phyloP scores from a whole-genome alignment of 129 eudicot genomes.

The Flaveria linearis region DNA sequence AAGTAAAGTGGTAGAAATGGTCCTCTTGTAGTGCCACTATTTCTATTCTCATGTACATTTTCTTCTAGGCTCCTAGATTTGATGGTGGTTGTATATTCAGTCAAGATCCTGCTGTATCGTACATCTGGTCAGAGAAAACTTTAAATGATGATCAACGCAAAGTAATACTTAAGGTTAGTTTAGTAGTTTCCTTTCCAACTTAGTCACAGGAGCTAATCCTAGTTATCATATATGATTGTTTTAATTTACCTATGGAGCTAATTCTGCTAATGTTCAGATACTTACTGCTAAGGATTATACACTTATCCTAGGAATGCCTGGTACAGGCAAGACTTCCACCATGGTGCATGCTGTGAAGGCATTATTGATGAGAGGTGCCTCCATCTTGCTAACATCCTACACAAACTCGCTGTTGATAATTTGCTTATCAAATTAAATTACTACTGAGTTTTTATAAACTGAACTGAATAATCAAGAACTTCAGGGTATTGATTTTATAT shows the following conservation, averaged over 20 bases:
- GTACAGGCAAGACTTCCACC: constrained; percentile 97
- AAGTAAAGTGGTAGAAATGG: not conserved
- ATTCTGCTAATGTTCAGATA: constrained; percentile 52
- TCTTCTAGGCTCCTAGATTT: constrained; percentile 85
- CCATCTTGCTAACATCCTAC: constrained; percentile 97
- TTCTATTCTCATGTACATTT: constrained; percentile 23
- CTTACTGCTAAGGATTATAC: constrained; percentile 89
- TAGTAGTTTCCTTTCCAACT: constrained; percentile 8
- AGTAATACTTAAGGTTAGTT: constrained; percentile 80
- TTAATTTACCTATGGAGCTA: constrained; percentile 11
- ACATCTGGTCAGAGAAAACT: constrained; percentile 83
- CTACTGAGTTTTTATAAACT: constrained; percentile 5
- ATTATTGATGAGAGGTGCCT: constrained; percentile 81
- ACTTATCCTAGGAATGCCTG: constrained; percentile 98
- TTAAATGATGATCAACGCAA: constrained; percentile 93
- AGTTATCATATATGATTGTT: constrained; percentile 4
- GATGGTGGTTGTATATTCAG: constrained; percentile 90
- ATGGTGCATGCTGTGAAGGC: constrained; percentile 99
- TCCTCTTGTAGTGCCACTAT: constrained; percentile 2
- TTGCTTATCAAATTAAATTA: constrained; percentile 66
- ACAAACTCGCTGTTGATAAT: constrained; percentile 99
- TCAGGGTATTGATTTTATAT: constrained; percentile 90
- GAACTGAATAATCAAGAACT: constrained; percentile 31
- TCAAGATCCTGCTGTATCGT: constrained; percentile 98
- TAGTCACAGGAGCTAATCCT: not conserved